Conservation (phyloP, 164 flowering plant genomes). For the Houttuynia cordata region DNA sequence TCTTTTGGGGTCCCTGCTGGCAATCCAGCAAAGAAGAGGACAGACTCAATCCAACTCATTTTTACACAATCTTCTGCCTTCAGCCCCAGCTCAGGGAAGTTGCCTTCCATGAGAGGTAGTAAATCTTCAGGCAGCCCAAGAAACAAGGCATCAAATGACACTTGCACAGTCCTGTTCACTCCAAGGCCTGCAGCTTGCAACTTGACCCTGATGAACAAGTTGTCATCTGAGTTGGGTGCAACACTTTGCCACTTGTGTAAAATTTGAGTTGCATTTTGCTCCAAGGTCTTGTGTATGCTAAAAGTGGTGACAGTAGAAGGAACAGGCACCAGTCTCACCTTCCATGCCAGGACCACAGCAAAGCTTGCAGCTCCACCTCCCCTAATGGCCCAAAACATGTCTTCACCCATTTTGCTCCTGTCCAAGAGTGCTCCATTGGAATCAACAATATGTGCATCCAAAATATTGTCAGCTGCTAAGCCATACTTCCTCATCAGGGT, state of each 20-base stretch:
- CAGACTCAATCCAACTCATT: slow-evolving; percentile 8
- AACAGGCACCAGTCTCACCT: slow-evolving; percentile 4
- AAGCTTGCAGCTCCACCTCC: slow-evolving; percentile 13
- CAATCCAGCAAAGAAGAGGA: background rate
- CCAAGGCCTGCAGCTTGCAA: background rate
- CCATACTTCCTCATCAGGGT: slow-evolving; percentile 4
- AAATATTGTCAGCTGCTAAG: slow-evolving; percentile 2
- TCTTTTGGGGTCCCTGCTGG: background rate
- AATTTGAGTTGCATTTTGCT: slow-evolving; percentile 1
- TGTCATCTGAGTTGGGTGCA: background rate
- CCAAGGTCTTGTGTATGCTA: slow-evolving; percentile 1
- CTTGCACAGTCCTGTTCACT: background rate
- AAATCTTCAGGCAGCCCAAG: background rate
- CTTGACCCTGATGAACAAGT: background rate
- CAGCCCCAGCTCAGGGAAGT: slow-evolving; percentile 5
- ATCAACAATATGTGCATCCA: slow-evolving; percentile 12
- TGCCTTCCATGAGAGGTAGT: background rate
- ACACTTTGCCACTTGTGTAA: background rate
- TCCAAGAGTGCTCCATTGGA: slow-evolving; percentile 8
- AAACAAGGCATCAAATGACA: background rate
- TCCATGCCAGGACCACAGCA: slow-evolving; percentile 9
- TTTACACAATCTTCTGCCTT: background rate
- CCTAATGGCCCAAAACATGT: slow-evolving; percentile 16
- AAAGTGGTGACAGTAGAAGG: slow-evolving; percentile 13
- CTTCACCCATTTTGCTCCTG: slow-evolving; percentile 13